Base-by-base conservation (phyloP, 2,329 filamentous ascomycete genomes). In the Lasiodiplodia citricola region DNA sequence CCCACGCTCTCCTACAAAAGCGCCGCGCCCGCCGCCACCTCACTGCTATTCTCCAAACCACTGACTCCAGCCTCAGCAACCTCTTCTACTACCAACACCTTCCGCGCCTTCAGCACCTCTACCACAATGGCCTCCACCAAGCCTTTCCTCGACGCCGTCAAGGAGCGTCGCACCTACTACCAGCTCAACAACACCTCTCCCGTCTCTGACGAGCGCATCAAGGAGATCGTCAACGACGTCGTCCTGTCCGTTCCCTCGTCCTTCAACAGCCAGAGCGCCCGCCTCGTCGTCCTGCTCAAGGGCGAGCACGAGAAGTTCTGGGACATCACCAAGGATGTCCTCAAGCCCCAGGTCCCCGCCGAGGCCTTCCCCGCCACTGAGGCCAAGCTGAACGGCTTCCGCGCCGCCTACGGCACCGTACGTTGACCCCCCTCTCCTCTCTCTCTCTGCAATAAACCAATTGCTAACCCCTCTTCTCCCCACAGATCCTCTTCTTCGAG, bases 241-340 rank as follows among this genome's bases (percentile, higher is more conserved):
- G 84, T 96, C 73, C 83, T 88, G 70, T 85, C 93, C 79, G 86
- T 91, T 1, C 94, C 94, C 52, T 91, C 88, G 65, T 89, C 90
- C 72, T 97, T 97, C 90, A 97, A 97, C 88, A 92, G 89, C 52
- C 94, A 97, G 84, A 89, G 89, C 73, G 91, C 92, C 73, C 90
- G 94, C 70, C 83, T 91, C 69, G 87, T 97, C 58, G 87, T 97
- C 64, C 88, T 97, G 67, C 86, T 96, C 76, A 90, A 91, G 75
- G 87, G 87, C 71, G 92, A 97, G 80, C 94, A 97, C 84, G 90
- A 94, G 75, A 91, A 92, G 83, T 88, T 97, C 74, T 97, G 94
- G 95, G 90, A 93, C 78, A 85, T 93, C 70, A 86, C 89, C 67
- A 81, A 84, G 70, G 88, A 90, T 35, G 82, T 86, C 66, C 85